Base-by-base conservation (phyloP, 163 green algal species). In the Chloromonas sp. region DNA sequence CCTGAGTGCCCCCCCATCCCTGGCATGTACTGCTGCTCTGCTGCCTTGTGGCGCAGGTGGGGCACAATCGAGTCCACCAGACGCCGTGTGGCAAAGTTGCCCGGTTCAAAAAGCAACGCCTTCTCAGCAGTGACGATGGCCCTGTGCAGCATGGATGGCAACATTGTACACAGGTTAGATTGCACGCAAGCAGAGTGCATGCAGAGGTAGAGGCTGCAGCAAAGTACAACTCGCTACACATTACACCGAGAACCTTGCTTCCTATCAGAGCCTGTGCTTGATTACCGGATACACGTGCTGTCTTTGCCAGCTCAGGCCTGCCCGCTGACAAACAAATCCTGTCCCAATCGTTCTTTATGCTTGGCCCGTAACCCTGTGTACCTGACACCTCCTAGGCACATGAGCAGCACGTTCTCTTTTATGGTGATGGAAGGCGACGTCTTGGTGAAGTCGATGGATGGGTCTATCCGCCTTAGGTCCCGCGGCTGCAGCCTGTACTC, bases 381-480 rank as follows among this genome's bases (percentile, higher is more conserved):
- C 93, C 95, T 90, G 61, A 98, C 91, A 60, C 95, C 96, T 0
- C 96, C 96, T 60, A 99, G 87, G 89, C 98, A 98, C 62, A 99
- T 88, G 85, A 99, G 91, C 74, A 99, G 89, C n/a, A 93, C 94
- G 71, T 97, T 92, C 78, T 99, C 96, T 82, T 98, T 97, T 82
- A 98, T 93, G 36, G 92, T 95, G 82, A 98, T 94, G 83, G 87
- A 94, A 60, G 94, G 92, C 0, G 92, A 94, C 11, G 93, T 95
- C 84, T 97, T 97, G 58, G 91, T 96, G 83, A 94, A 92, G 74
- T 93, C 93, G 2, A 99, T 90, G 3, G 93, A 94, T 14, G 96
- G 97, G 87, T 99, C 97, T 57, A 99, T 97, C 36, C 97, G 91
- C 3, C 97, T 92, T 85, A 99, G 84, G 86, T 99, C 97, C 3